phyloP scores from a whole-genome alignment of 2,329 filamentous ascomycete genomes.

The Nemania sp. region DNA sequence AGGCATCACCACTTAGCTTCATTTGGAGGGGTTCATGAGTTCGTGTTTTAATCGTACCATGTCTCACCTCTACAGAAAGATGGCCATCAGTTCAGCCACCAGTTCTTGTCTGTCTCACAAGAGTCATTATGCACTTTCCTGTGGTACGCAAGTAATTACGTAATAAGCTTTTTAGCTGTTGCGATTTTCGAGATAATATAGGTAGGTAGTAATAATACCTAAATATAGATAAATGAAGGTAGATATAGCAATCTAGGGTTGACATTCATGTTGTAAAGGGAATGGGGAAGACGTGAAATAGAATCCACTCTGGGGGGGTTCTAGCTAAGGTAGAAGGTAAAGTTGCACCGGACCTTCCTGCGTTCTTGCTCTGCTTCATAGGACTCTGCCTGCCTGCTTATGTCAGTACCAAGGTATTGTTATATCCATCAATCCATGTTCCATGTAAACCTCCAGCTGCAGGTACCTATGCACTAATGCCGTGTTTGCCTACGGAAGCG shows the following conservation, averaged over 20 bases:
- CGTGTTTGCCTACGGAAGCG: not conserved
- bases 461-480: conserved; percentile 2
- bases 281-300: too few species aligned
- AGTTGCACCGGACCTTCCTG: too few species aligned
- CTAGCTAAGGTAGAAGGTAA: too few species aligned
- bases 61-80: conserved; percentile 5
- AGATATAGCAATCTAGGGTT: too few species aligned
- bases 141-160: not conserved
- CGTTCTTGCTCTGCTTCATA: too few species aligned
- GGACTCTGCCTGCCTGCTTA: too few species aligned
- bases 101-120: not conserved
- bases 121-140: not conserved
- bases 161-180: conserved; percentile 11
- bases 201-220: too few species aligned
- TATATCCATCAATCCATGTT: too few species aligned
- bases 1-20: not conserved
- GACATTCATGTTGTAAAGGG: too few species aligned
- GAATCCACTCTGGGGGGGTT: too few species aligned
- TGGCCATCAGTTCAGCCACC: not conserved
- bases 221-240: not conserved
- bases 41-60: conserved; percentile 15
- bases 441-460: too few species aligned
- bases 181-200: not conserved
- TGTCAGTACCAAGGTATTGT: not conserved
- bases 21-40: not conserved